These are phyloP conservation scores for Tricholoma sp. DNA, from an alignment of 768 basidiomycete genomes.

Conservation along the genomic window DNA sequence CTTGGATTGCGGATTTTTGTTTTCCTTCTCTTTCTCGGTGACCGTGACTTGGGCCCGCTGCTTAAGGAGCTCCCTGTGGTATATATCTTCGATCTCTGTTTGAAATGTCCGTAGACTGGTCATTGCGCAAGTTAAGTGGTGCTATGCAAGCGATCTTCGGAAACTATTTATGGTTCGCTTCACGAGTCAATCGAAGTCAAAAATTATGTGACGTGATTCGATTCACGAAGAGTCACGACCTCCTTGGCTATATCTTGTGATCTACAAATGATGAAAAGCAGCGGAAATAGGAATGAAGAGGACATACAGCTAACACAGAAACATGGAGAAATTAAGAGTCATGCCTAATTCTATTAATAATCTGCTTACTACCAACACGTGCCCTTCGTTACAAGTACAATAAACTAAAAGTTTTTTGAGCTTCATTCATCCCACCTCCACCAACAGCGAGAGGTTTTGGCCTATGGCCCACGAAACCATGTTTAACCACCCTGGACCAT, in stretches of 20 bases:
- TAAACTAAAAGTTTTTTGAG: too few relatives aligned
- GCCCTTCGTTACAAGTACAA: too few relatives aligned
- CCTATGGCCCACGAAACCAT: slow-evolving; percentile 2
- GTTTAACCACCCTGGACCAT: slow-evolving; percentile 15
- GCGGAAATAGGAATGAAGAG: neutral
- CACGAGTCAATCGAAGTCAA: slow-evolving; percentile 2
- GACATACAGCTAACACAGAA: neutral
- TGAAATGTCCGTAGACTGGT: slow-evolving; percentile 60
- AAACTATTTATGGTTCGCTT: slow-evolving; percentile 3
- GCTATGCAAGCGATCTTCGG: neutral
- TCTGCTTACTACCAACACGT: too few relatives aligned
- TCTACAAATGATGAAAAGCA: neutral
- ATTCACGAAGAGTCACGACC: neutral
- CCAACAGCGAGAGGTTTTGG: neutral
- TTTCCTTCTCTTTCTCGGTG: slow-evolving; percentile 25
- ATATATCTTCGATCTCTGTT: slow-evolving; percentile 73
- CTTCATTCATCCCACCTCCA: neutral
- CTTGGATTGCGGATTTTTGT: slow-evolving; percentile 25
- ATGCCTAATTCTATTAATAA: too few relatives aligned
- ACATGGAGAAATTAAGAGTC: too few relatives aligned
- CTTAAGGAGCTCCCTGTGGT: slow-evolving; percentile 58
- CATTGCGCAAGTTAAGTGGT: slow-evolving; percentile 27
- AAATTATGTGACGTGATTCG: neutral
- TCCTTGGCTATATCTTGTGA: neutral
- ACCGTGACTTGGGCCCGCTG: slow-evolving; percentile 42